Evolutionary conservation across 2,329 filamentous ascomycete genomes (phyloP).

Genomic region (Ascochyta fabae): DNA sequence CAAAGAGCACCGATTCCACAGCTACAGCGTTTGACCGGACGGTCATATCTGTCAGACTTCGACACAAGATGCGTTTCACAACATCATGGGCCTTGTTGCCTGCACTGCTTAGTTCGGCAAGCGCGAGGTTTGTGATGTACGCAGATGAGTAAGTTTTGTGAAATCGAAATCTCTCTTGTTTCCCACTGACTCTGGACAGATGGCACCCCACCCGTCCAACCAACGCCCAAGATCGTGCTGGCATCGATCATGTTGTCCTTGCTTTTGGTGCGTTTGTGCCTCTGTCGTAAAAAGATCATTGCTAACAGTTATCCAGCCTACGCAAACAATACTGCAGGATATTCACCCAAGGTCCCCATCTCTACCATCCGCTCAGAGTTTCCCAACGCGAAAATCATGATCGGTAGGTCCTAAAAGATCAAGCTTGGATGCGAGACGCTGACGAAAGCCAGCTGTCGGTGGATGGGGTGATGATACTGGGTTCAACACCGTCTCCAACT

Average conservation of each 20-base stretch:
- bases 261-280: slow-evolving; percentile 31
- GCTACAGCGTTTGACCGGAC: not conserved
- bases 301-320: slow-evolving; percentile 13
- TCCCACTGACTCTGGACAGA: slow-evolving; percentile 19
- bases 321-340: slow-evolving; percentile 54
- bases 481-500: slow-evolving; percentile 64
- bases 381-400: slow-evolving; percentile 66
- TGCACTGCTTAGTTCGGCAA: slow-evolving; percentile 19
- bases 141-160: slow-evolving; percentile 38
- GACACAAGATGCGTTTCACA: slow-evolving; percentile 31
- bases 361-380: slow-evolving; percentile 61
- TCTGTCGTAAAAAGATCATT: not conserved
- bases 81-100: slow-evolving; percentile 22
- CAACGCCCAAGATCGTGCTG: slow-evolving; percentile 35
- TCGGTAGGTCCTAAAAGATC: slow-evolving; percentile 41
- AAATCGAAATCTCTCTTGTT: not conserved
- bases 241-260: slow-evolving; percentile 46
- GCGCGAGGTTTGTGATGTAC: slow-evolving; percentile 42
- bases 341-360: slow-evolving; percentile 62
- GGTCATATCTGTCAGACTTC: not conserved
- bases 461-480: slow-evolving; percentile 75
- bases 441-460: slow-evolving; percentile 62
- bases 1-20: slow-evolving; percentile 1
- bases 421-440: not conserved
- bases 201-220: slow-evolving; percentile 44